phyloP scores from a whole-genome alignment of 2,329 filamentous ascomycete genomes.

The Apiospora kogelbergensis region DNA sequence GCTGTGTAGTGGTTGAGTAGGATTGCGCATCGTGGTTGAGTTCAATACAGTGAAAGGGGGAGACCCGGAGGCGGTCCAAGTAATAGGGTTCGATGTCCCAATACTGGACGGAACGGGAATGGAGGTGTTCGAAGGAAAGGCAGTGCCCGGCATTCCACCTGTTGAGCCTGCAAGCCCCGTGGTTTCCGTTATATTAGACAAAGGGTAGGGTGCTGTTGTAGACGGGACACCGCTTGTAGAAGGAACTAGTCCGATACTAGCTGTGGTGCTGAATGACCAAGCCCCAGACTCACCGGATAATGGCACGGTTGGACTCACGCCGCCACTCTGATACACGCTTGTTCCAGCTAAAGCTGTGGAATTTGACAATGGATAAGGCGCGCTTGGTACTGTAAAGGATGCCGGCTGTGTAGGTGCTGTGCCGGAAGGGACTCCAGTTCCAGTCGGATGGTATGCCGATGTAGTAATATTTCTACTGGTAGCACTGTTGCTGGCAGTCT shows the following conservation, averaged over 20 bases:
- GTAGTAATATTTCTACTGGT: not conserved
- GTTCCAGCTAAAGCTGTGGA: constrained; percentile 14
- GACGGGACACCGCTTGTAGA: not conserved
- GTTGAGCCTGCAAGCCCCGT: not conserved
- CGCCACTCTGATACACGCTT: constrained; percentile 6
- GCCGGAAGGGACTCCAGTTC: not conserved
- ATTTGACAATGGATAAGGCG: constrained; percentile 18
- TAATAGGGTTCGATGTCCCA: not conserved
- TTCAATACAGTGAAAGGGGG: constrained; percentile 17
- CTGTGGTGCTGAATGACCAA: not conserved
- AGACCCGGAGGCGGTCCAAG: not conserved
- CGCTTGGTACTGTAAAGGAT: constrained; percentile 8
- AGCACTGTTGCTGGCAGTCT: not conserved
- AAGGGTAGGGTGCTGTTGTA: not conserved
- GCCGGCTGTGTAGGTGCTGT: constrained; percentile 8
- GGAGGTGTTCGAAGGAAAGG: not conserved
- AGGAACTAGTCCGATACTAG: not conserved
- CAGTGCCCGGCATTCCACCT: not conserved
- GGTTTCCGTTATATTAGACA: constrained; percentile 1
- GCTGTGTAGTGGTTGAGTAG: not conserved
- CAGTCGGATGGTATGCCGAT: not conserved
- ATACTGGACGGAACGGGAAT: not conserved
- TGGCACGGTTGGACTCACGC: constrained; percentile 9
- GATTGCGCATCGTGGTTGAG: constrained; percentile 10
- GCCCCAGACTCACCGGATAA: not conserved